Percentiles rank a stretch among this genome's conserved stretches.
phyloP scores from a whole-genome alignment of 2,329 filamentous ascomycete species.

The Polychaeton citri region DNA sequence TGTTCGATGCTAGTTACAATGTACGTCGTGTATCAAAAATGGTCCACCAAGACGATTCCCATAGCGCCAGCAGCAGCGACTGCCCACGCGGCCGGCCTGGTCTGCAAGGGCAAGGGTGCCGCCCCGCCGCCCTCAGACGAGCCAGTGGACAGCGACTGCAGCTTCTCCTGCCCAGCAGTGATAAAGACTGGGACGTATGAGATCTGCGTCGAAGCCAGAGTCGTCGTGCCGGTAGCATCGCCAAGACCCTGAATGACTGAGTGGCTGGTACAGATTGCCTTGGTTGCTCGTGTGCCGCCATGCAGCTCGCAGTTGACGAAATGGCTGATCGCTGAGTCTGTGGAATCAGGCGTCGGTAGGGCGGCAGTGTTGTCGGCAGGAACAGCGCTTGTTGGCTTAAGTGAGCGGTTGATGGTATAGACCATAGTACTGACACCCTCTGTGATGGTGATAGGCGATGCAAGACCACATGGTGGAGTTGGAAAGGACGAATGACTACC shows the following conservation, averaged over 20 bases:
- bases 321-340: conserved; percentile 3
- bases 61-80: background rate
- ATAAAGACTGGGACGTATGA: conserved; percentile 15
- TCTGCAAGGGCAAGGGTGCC: too few relatives aligned
- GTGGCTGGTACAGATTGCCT: conserved; percentile 11
- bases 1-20: too few relatives aligned
- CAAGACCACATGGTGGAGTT: conserved; percentile 10
- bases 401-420: conserved; percentile 7
- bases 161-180: conserved; percentile 10
- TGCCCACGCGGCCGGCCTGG: too few relatives aligned
- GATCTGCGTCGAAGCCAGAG: conserved; percentile 15
- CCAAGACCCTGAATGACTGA: conserved; percentile 12
- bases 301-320: conserved; percentile 12
- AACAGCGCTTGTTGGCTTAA: conserved; percentile 2
- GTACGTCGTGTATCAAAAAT: background rate
- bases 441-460: conserved; percentile 16
- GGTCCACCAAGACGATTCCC: background rate
- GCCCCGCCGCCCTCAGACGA: background rate
- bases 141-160: background rate
- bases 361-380: conserved; percentile 1
- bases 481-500: background rate
- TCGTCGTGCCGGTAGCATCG: conserved; percentile 13
- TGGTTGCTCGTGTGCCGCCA: conserved; percentile 9
- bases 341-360: conserved; percentile 1
- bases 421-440: conserved; percentile 15